Evolutionary conservation across 352 stramenopile species (phyloP), one percentile per base, ranked within the genome.

Genomic region (Phytopythium cucurbitacearum): DNA sequence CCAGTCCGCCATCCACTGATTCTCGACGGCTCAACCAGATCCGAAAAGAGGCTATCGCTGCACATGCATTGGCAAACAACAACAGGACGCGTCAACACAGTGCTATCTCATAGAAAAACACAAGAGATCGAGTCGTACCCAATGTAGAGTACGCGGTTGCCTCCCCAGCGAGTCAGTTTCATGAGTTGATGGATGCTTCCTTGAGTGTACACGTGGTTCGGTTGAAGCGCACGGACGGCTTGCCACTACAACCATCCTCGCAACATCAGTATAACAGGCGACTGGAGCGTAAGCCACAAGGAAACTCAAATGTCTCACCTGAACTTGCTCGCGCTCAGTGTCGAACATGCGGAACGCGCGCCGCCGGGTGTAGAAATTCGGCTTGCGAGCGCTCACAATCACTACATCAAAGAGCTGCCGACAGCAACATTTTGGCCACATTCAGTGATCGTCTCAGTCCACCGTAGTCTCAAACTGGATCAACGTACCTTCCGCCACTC

Each of bases 1-100:
- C 89, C 93, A 9, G 93, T 98, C 46, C 85, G 87, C 93, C 93
- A 98, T 1, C 91, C 90, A 59, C 87, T 97, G 65, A 96, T 93
- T 35, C 91, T 84, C 35, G 94, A 96, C 4, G 93, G 91, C 60
- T 97, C 91, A 7, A 97, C 89, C 40, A 98, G 71, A 76, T 98
- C 91, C 7, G 93, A 94, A 63, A 98, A 98, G 12, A 98, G 64
- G 41, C 89, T 97, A 53, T 98, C 92, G 37, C 79, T 89, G 59
- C 48, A 37, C 5, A 48, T n/a, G 58, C 11, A 39, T 12, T 9
- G 15, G 35, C 7, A 3, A 41, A 21, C 21, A 35, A 11, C 38
- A 8, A 51, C 5, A 13, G 5, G 46, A 38, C 56, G 35, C 3
- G 11, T 40, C 41, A 12, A 32, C 37, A 8, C 15, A 34, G 11